Base-by-base conservation (phyloP, 1,284 basidiomycete species). In the Stygiomarasmius scandens region DNA sequence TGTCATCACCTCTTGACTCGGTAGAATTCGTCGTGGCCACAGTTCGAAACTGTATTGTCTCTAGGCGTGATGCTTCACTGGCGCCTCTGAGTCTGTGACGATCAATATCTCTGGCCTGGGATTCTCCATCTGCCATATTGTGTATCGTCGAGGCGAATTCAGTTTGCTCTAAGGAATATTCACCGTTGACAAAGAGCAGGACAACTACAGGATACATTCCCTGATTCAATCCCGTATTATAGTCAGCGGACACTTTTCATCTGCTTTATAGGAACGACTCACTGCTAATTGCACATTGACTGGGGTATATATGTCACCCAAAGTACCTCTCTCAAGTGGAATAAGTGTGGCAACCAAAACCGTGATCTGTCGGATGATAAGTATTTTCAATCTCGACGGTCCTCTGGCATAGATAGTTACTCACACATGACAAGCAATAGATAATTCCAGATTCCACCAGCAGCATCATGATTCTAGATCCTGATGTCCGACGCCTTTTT, bases 361-460 rank as follows among this genome's bases (percentile, higher is more conserved):
- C 6, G 54, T 34, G 19, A 64, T 29, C 64, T 65, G 49, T 10
- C n/a, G n/a, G n/a, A n/a, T n/a, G n/a, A n/a, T n/a, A 16, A 46
- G 25, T n/a, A 16, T 9, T n/a, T 27, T 19, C 5, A 16, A 19
- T 1, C 14, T 10, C 10, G 20, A 20, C 23, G 16, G 8, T 36
- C 12, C 23, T 29, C 10, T 4, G 11, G 34, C 24, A n/a, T 9
- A 38, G 3, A 24, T 44, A 16, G 9, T 29, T 3, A 61, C 63
- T 38, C 10, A 63, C 65, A 4, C 58, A 57, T 10, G 65, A 64
- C 2, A 67, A 1, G 34, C 65, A 65, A 52, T 67, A 67, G 4
- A 66, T 12, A n/a, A 63, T 49, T 8, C 66, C 66, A 3, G 62
- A 58, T 38, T 67, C 66, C 9, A 67, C 58, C 20, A 67, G 58